Evolutionary conservation across 176 grass and related monocot genomes (phyloP), one percentile per base, ranked within the genome.

Genomic region (Triticum monococcum): DNA sequence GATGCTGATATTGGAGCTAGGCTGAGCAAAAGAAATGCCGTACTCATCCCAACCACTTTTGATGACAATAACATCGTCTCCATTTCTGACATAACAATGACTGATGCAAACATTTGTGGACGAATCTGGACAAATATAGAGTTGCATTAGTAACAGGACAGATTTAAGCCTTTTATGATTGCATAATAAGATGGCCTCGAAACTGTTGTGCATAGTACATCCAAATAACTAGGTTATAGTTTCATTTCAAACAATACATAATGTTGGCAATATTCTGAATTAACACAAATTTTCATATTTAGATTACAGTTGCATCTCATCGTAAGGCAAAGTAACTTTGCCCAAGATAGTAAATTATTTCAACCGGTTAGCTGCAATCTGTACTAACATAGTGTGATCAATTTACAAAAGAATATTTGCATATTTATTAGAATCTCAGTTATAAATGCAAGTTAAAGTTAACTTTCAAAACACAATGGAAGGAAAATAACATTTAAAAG

Each of bases 41-140:
- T 98, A 98, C 81, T 98, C 91, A 40, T 98, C 96, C 92, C 96
- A 98, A 4, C 96, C 96, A 62, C 96, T 98, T 84, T 98, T 98
- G 63, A 98, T 98, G 69, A 86, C 92, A 80, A 95, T 92, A 30
- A 89, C 61, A 84, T 98, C 96, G 7, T 84, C 93, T 4, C 96
- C 96, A 3, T 78, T 98, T 85, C 86, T 89, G 37, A 96, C 88
- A 86, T 98, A 95, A 60, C 96, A 98, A 86, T 98, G 86, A 78
- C 94, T 83, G 26, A 98, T 98, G 86, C 96, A 98, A 60, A 96
- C 88, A 17, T 98, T 98, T 32, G 73, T 94, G 16, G 88, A 98
- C 5, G 96, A 98, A 78, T 98, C 81, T 86, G 74, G 1, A 81
- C 17, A 20, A 13, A 65, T 84, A 71, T 67, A 4, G 3, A 87